Base-by-base conservation (phyloP, 495 filamentous ascomycete genomes). In the Lichina pygmaea region DNA sequence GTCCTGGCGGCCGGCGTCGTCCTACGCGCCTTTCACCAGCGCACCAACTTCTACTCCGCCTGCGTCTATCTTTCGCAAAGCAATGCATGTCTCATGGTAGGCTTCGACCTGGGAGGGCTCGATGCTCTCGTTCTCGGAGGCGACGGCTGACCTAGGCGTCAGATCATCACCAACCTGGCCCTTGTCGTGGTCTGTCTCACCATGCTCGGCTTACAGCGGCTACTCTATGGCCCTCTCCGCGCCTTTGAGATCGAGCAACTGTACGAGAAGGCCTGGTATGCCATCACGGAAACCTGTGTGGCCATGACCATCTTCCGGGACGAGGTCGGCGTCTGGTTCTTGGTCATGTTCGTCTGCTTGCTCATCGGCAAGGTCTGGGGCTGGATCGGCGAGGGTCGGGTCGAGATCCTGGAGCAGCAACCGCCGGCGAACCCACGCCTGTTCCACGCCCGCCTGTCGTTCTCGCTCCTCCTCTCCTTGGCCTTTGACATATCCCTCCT, bases 291-390 rank as follows among this genome's bases (percentile, higher is more conserved):
- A 58, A 95, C 89, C 50, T 86, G 81, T 58, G 68, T 97, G 38
- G 89, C 91, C 12, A 94, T 95, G 86, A 93, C 86, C n/a, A 93
- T 93, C 51, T 97, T 97, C 57, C 70, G 89, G 16, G 89, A 93
- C 46, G 82, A 93, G 56, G 71, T 95, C 33, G 91, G 92, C 41
- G 78, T 73, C 31, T 91, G 82, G 73, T 93, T 95, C 54, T 60
- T 95, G 44, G 71, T 89, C 51, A 95, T 95, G 86, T 94, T 95
- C 54, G 79, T 89, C 12, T 73, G 73, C 34, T 67, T 95, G n/a
- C 66, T 95, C 41, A 81, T 79, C 31, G 84, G 83, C 40, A 94
- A 93, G 60, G 84, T 95, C 40, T 95, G 91, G 82, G 81, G 81
- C 32, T 97, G 91, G 91, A 91, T 97, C 51, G 82, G 82, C 31